These are phyloP conservation scores for Corylus heterophylla DNA, from an alignment of 306 rosid genomes.

Conservation along the genomic window DNA sequence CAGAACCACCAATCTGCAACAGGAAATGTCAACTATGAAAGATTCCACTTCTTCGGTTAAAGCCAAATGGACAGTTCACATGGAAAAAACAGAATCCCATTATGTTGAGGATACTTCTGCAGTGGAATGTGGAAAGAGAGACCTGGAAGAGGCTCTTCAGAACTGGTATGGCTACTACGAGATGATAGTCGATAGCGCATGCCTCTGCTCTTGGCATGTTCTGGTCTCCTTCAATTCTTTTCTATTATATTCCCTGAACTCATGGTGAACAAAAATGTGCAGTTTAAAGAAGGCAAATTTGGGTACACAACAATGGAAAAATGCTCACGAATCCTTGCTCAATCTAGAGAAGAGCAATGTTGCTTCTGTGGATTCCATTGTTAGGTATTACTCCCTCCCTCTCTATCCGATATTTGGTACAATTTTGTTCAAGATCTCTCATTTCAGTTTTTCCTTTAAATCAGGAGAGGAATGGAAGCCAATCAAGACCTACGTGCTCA, in stretches of 20 bases:
- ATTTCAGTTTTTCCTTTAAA: constrained; percentile 6
- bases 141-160: constrained; percentile 81
- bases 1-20: constrained; percentile 69
- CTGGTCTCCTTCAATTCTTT: constrained; percentile 14
- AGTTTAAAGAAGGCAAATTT: constrained; percentile 82
- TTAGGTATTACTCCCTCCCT: constrained; percentile 50
- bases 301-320: constrained; percentile 93
- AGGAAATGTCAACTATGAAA: constrained; percentile 90
- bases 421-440: constrained; percentile 15
- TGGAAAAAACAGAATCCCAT: constrained; percentile 80
- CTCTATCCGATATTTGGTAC: background rate
- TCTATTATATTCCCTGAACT: constrained; percentile 25
- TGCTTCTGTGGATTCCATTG: constrained; percentile 75
- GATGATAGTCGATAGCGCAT: background rate
- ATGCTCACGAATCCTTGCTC: constrained; percentile 89
- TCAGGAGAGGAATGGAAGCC: constrained; percentile 86
- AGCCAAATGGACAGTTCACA: constrained; percentile 80
- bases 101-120: constrained; percentile 75
- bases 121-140: constrained; percentile 82
- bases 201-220: constrained; percentile 4
- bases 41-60: constrained; percentile 76
- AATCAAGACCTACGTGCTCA: constrained; percentile 69
- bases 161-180: constrained; percentile 57
- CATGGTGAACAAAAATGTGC: constrained; percentile 29
- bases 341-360: constrained; percentile 72